phyloP scores from a whole-genome alignment of 2,329 filamentous ascomycete genomes.

The Cercospora brassicicola region DNA sequence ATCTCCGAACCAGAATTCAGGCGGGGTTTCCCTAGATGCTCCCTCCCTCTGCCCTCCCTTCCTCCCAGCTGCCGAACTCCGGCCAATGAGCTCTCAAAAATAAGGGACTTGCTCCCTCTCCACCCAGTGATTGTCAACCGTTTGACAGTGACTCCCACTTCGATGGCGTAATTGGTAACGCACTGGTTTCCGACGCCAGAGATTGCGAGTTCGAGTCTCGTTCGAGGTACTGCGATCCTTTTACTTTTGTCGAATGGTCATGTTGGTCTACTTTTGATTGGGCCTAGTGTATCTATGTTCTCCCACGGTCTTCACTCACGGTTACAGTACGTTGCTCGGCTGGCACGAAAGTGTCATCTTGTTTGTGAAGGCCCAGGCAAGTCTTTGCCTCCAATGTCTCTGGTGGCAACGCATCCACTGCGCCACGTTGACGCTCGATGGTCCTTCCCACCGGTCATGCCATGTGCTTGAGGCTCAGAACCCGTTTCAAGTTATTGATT shows the following conservation, averaged over 20 bases:
- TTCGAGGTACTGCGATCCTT: background rate
- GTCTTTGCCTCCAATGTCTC: background rate
- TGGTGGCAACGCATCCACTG: background rate
- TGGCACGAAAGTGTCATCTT: background rate
- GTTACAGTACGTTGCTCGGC: background rate
- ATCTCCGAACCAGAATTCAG: background rate
- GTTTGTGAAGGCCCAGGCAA: background rate
- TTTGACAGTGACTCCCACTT: background rate
- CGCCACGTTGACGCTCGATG: background rate
- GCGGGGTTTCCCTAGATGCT: background rate
- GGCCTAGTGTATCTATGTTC: too few species aligned
- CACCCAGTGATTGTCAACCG: background rate
- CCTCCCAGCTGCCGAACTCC: background rate
- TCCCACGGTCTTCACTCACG: background rate
- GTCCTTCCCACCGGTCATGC: background rate
- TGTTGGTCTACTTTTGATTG: too few species aligned
- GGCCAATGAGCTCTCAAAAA: background rate
- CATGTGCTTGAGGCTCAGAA: background rate
- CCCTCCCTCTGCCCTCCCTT: background rate
- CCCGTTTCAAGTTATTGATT: background rate
- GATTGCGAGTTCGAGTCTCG: background rate
- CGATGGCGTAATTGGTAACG: constrained; percentile 4
- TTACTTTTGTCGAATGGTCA: too few species aligned
- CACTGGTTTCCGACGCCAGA: constrained; percentile 1
- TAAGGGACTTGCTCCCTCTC: background rate